Conservation (phyloP, 2,329 filamentous ascomycete species). For the Trichocomaceae sp. region DNA sequence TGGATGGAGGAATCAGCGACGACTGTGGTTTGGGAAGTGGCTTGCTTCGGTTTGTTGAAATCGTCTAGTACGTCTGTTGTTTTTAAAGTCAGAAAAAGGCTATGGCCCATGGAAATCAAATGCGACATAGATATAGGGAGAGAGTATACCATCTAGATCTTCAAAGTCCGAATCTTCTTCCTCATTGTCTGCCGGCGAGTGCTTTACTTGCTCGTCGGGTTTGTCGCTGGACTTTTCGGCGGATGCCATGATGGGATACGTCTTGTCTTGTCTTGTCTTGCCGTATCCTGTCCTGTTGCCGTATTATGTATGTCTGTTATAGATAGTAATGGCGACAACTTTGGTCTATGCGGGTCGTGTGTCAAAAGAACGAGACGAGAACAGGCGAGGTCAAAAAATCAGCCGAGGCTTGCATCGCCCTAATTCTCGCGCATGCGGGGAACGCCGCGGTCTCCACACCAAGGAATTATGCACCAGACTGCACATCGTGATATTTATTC, state of each 20-base stretch:
- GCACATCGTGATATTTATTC: too few species aligned
- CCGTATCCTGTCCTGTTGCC: background rate
- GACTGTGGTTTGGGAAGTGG: constrained; percentile 18
- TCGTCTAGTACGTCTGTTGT: constrained; percentile 77
- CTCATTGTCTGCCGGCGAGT: constrained; percentile 38
- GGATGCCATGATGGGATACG: constrained; percentile 1
- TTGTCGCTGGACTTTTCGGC: constrained; percentile 6
- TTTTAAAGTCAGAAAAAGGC: background rate
- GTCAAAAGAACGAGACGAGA: background rate
- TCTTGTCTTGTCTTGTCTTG: background rate
- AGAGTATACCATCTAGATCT: constrained; percentile 70
- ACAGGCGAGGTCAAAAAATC: background rate
- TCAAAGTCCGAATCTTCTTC: constrained; percentile 89
- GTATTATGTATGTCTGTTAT: background rate
- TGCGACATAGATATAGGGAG: background rate
- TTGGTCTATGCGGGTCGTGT: background rate
- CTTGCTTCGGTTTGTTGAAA: constrained; percentile 59
- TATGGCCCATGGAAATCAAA: background rate
- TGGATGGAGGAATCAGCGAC: constrained; percentile 14
- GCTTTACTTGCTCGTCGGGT: constrained; percentile 2
- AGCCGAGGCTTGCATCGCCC: background rate
- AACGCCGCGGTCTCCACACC: background rate
- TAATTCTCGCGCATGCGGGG: background rate
- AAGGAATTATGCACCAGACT: too few species aligned
- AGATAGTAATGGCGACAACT: background rate